Evolutionary conservation across 257 asterid species (phyloP).

Genomic region (Solanum microdontum): DNA sequence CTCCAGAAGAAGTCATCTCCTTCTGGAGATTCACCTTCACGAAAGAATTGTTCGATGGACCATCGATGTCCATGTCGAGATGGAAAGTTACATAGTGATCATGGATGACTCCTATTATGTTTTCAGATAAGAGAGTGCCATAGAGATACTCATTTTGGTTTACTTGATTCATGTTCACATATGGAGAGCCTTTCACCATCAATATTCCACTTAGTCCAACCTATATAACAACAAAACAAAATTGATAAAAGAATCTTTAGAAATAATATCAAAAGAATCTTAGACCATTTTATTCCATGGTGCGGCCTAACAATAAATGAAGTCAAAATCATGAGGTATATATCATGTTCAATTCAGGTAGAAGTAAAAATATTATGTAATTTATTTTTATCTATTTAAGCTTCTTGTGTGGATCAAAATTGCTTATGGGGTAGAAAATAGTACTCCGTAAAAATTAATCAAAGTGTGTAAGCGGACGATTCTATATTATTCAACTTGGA

Average conservation of each 20-base stretch:
- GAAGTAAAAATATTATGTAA: not conserved
- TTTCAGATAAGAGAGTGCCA: conserved; percentile 74
- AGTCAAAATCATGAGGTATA: not conserved
- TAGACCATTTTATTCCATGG: not conserved
- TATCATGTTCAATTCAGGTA: not conserved
- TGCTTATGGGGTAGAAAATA: not conserved
- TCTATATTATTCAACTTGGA: not conserved
- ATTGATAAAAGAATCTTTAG: not conserved
- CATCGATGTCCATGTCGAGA: conserved; percentile 89
- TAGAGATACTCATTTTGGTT: conserved; percentile 44
- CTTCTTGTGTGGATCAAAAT: not conserved
- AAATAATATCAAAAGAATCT: not conserved
- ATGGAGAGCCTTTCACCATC: conserved; percentile 83
- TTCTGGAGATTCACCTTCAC: conserved; percentile 71
- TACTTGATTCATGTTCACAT: conserved; percentile 62
- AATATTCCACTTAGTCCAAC: conserved; percentile 81
- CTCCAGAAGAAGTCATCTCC: conserved; percentile 39
- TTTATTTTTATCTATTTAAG: not conserved
- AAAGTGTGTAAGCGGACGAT: not conserved
- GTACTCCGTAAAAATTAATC: not conserved
- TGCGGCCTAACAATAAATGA: not conserved
- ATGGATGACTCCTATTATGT: conserved; percentile 82
- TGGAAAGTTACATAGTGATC: conserved; percentile 80
- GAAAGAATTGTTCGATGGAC: conserved; percentile 54
- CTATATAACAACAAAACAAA: conserved; percentile 13